Evolutionary conservation across 345 rosid species (phyloP).

Genomic region (Citrus trifoliata): DNA sequence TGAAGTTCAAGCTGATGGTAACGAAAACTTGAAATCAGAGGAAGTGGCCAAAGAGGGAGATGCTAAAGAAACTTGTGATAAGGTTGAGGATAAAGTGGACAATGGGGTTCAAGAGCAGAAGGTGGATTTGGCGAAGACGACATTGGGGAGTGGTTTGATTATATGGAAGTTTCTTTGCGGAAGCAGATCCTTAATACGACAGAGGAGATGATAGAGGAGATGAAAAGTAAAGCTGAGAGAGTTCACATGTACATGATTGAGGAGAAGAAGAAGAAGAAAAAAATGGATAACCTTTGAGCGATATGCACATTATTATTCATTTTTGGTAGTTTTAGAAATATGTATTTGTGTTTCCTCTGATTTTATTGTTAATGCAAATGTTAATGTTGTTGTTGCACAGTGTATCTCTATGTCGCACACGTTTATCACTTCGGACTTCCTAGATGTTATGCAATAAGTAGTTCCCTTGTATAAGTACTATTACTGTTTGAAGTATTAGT

Average conservation of each 20-base stretch:
- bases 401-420: not conserved
- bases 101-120: slow-evolving; percentile 11
- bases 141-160: slow-evolving; percentile 64
- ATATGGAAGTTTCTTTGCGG: slow-evolving; percentile 43
- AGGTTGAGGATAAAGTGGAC: not conserved
- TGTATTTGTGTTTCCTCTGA: not conserved
- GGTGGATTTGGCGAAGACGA: slow-evolving; percentile 45
- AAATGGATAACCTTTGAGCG: slow-evolving; percentile 9
- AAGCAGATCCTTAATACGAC: slow-evolving; percentile 52
- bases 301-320: not conserved
- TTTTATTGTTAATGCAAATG: too few species aligned
- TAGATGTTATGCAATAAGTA: not conserved
- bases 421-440: not conserved
- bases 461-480: not conserved
- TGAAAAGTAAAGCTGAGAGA: slow-evolving; percentile 46
- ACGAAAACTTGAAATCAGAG: not conserved
- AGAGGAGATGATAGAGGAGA: slow-evolving; percentile 55
- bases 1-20: not conserved
- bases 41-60: not conserved
- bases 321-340: not conserved
- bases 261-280: slow-evolving; percentile 37
- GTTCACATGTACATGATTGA: slow-evolving; percentile 43
- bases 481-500: not conserved
- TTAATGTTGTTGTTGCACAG: not conserved
- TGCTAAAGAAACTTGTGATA: slow-evolving; percentile 4